These are phyloP conservation scores for Lumnitzera littorea DNA, from an alignment of 345 rosid genomes.

Conservation along the genomic window DNA sequence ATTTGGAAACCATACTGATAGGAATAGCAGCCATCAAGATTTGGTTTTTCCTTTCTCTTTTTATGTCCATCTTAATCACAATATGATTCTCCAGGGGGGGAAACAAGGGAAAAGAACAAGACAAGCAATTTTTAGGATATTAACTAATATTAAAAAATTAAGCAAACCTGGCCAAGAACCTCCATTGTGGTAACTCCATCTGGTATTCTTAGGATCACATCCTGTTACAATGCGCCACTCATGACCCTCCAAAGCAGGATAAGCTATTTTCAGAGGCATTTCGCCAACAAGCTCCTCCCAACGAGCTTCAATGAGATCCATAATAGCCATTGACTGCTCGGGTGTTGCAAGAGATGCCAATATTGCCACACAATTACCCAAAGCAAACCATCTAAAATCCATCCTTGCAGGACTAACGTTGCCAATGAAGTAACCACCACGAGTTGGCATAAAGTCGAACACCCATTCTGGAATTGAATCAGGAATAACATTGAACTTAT, in stretches of 20 bases:
- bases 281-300: constrained; percentile 75
- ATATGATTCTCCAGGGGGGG: too few species aligned
- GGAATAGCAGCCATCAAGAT: too few species aligned
- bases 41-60: too few species aligned
- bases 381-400: constrained; percentile 64
- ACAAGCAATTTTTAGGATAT: neutral
- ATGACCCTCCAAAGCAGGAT: constrained; percentile 55
- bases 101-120: neutral
- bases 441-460: constrained; percentile 55
- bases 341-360: constrained; percentile 50
- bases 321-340: constrained; percentile 58
- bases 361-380: constrained; percentile 55
- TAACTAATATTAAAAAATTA: constrained; percentile 3
- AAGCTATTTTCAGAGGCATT: constrained; percentile 54
- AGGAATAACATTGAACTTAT: constrained; percentile 67
- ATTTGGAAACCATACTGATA: too few species aligned
- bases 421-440: constrained; percentile 63
- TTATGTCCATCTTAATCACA: too few species aligned
- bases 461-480: constrained; percentile 70
- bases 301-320: constrained; percentile 61
- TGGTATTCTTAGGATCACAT: constrained; percentile 59
- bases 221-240: constrained; percentile 64
- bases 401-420: constrained; percentile 67
- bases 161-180: constrained; percentile 71
- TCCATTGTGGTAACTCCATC: constrained; percentile 71